Evolutionary conservation across 1,284 basidiomycete genomes (phyloP).

Genomic region (Naganishia albida): DNA sequence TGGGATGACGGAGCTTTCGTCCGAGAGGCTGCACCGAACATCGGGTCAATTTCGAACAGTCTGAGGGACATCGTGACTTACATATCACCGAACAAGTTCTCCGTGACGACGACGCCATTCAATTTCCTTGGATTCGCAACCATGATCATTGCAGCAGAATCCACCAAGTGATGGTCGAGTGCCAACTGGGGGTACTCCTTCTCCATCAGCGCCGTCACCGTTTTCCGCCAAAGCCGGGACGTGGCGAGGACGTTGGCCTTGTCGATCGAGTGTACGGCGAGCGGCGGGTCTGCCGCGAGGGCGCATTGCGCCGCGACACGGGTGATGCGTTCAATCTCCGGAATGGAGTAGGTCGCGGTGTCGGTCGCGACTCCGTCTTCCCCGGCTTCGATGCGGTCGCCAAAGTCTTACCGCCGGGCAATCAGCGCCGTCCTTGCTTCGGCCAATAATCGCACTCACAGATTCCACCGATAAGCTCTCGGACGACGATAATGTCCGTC

Average conservation of each 20-base stretch:
- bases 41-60: too few species aligned
- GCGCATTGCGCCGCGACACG: slow-evolving; percentile 94
- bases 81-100: slow-evolving; percentile 97
- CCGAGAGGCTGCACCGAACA: slow-evolving; percentile 70
- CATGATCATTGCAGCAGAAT: slow-evolving; percentile 96
- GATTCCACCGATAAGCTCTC: slow-evolving; percentile 76
- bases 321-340: slow-evolving; percentile 92
- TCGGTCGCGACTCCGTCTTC: slow-evolving; percentile 75
- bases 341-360: slow-evolving; percentile 86
- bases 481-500: slow-evolving; percentile 88
- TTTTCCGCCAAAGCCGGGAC: slow-evolving; percentile 90
- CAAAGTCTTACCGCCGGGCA: slow-evolving; percentile 69
- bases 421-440: not conserved
- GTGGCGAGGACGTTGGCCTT: slow-evolving; percentile 98
- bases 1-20: slow-evolving; percentile 95
- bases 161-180: slow-evolving; percentile 88
- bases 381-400: slow-evolving; percentile 81
- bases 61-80: slow-evolving; percentile 55
- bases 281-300: slow-evolving; percentile 75
- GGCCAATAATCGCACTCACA: slow-evolving; percentile 41
- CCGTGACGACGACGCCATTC: slow-evolving; percentile 91
- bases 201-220: slow-evolving; percentile 77
- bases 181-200: slow-evolving; percentile 83
- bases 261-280: slow-evolving; percentile 90
- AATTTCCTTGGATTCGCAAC: slow-evolving; percentile 88